Percentiles rank a stretch among this genome's conserved stretches.
These are phyloP conservation scores for Trifolium repens DNA, from an alignment of 306 rosid species.

Conservation along the genomic window DNA sequence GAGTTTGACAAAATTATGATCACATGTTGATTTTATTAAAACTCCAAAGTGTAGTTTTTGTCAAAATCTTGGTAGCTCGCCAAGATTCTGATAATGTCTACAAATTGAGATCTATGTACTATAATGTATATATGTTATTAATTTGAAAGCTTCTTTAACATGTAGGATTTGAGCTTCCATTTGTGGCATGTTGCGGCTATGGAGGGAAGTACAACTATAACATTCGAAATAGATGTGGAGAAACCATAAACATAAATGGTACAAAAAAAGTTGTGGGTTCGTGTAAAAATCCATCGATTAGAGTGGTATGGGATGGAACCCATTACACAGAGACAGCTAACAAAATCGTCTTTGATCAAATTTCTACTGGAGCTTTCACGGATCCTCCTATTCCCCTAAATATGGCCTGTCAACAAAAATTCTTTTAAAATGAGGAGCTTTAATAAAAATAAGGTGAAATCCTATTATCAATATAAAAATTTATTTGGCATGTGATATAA, in stretches of 20 bases:
- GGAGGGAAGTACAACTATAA: background rate
- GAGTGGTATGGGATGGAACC: background rate
- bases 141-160: background rate
- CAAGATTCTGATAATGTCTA: background rate
- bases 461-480: too few species aligned
- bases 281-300: background rate
- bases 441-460: too few species aligned
- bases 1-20: background rate
- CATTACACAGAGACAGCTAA: background rate
- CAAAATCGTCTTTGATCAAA: background rate
- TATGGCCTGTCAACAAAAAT: background rate
- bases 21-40: too few species aligned
- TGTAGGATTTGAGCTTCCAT: conserved; percentile 35
- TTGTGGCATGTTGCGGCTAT: conserved; percentile 3
- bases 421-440: background rate
- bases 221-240: background rate
- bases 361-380: background rate
- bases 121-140: background rate
- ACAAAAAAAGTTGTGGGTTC: background rate
- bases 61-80: too few species aligned
- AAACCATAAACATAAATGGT: background rate
- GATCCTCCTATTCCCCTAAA: conserved; percentile 1
- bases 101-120: background rate
- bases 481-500: too few species aligned
- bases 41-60: too few species aligned